Evolutionary conservation across 768 basidiomycete genomes (phyloP), one percentile per base, ranked within the genome.

Genomic region (Collybia sordida): DNA sequence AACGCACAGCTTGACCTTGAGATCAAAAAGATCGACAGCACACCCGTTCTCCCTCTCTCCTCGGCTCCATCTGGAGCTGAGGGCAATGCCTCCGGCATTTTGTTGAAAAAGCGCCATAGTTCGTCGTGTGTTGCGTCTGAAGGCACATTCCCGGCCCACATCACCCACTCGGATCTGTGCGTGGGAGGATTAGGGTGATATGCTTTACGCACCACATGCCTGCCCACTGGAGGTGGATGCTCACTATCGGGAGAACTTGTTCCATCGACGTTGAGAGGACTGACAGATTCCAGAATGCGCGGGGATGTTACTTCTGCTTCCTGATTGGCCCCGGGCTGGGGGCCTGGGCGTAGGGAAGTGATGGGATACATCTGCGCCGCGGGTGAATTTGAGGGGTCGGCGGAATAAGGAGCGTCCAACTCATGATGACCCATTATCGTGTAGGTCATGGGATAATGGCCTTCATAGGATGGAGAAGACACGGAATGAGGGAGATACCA

Each of bases 61-160:
- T 40, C 17, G 9, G 31, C 44, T 17, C 36, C 17, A 8, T 15
- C 47, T 12, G 19, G 28, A n/a, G n/a, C n/a, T n/a, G n/a, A n/a
- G n/a, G n/a, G n/a, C n/a, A n/a, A n/a, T 31, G 5, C 9, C 15
- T 60, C 51, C 4, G 48, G 60, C 7, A 61, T 52, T 36, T 57
- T 65, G 54, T 78, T 85, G 71, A 98, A 94, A 65, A 94, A 95
- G 6, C 73, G 73, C 88, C 86, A 90, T 3, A 97, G 73, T 61
- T 97, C 94, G 56, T 92, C 86, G 52, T 92, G 81, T 3, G 82
- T 83, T 14, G 91, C 84, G 59, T 94, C 90, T 4, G 78, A 77
- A 2, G 91, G 90, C 3, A 97, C 88, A 61, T 98, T 98, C 8
- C 95, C 95, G 11, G 85, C 86, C 95, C 95, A 97, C 90, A 94